A percentile compares a stretch with the other conserved stretches of the same genome.
Conservation (phyloP, 192 early-diverging fungal species). For the Pecoramyces ruminantium region DNA sequence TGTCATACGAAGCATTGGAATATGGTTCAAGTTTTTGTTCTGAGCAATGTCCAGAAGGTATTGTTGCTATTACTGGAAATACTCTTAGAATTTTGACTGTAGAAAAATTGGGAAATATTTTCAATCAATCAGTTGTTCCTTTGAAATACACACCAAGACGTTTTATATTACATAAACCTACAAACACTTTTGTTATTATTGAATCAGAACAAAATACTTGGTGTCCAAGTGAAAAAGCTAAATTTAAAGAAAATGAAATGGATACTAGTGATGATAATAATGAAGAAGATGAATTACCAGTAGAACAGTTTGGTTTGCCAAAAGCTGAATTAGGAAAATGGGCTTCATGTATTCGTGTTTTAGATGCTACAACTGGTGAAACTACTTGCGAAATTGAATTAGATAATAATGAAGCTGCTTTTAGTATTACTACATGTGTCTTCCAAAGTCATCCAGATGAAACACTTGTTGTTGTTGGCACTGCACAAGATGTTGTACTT, state of each 20-base stretch:
- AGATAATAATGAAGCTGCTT: slow-evolving; percentile 67
- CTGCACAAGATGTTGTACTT: slow-evolving; percentile 48
- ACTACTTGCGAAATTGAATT: slow-evolving; percentile 54
- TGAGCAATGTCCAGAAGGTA: slow-evolving; percentile 70
- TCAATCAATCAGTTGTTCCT: slow-evolving; percentile 71
- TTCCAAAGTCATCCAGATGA: slow-evolving; percentile 25
- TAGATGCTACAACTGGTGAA: slow-evolving; percentile 60
- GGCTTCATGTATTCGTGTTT: slow-evolving; percentile 65
- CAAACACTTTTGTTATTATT: slow-evolving; percentile 71
- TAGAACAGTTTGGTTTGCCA: slow-evolving; percentile 60
- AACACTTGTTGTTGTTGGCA: slow-evolving; percentile 67
- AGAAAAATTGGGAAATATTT: slow-evolving; percentile 60
- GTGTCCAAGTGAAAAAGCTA: slow-evolving; percentile 43
- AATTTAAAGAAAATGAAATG: slow-evolving; percentile 29
- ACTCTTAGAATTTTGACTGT: slow-evolving; percentile 72
- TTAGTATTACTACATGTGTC: slow-evolving; percentile 19
- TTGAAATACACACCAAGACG: slow-evolving; percentile 76
- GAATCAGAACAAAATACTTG: slow-evolving; percentile 73
- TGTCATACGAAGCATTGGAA: slow-evolving; percentile 68
- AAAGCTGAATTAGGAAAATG: slow-evolving; percentile 53
- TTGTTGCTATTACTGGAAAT: slow-evolving; percentile 77
- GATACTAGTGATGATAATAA: slow-evolving; percentile 25
- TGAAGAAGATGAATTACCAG: slow-evolving; percentile 36
- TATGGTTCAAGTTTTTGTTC: slow-evolving; percentile 66
- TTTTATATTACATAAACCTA: slow-evolving; percentile 48